These are phyloP conservation scores for Plasmodium gallinaceum DNA, from an alignment of 169 alveolate species.

Conservation along the genomic window DNA sequence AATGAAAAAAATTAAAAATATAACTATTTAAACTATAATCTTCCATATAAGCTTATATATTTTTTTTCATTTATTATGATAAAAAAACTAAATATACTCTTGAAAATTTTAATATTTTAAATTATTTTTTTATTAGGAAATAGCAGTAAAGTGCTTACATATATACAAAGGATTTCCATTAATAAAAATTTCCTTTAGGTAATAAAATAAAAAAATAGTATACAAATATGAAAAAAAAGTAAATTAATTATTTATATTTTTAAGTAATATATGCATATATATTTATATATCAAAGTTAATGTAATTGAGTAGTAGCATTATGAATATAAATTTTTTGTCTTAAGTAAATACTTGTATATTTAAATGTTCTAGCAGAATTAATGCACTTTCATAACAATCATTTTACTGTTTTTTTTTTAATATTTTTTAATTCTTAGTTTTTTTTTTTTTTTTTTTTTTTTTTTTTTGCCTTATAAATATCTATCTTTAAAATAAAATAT, in stretches of 20 bases:
- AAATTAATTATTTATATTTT: not conserved
- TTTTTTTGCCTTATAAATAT: not conserved
- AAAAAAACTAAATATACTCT: not conserved
- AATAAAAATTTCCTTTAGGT: conserved; percentile 62
- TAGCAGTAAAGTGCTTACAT: conserved; percentile 52
- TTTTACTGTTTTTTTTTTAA: not conserved
- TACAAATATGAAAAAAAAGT: not conserved
- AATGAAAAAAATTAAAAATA: not conserved
- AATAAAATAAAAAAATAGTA: not conserved
- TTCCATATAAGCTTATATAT: not conserved
- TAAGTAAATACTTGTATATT: not conserved
- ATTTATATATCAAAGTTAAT: not conserved
- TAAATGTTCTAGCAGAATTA: not conserved
- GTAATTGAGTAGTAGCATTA: too few species aligned
- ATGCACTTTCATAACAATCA: not conserved
- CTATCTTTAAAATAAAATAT: not conserved
- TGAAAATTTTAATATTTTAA: not conserved
- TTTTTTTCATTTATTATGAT: not conserved
- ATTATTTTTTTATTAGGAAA: conserved; percentile 27
- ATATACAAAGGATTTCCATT: conserved; percentile 68
- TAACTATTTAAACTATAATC: not conserved
- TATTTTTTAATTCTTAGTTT: not conserved
- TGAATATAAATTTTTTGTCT: too few species aligned
- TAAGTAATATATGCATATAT: not conserved
- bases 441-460: not conserved